These are phyloP conservation scores for Chrysoporthe austroafricana DNA, from an alignment of 2,329 filamentous ascomycete genomes.

Conservation along the genomic window DNA sequence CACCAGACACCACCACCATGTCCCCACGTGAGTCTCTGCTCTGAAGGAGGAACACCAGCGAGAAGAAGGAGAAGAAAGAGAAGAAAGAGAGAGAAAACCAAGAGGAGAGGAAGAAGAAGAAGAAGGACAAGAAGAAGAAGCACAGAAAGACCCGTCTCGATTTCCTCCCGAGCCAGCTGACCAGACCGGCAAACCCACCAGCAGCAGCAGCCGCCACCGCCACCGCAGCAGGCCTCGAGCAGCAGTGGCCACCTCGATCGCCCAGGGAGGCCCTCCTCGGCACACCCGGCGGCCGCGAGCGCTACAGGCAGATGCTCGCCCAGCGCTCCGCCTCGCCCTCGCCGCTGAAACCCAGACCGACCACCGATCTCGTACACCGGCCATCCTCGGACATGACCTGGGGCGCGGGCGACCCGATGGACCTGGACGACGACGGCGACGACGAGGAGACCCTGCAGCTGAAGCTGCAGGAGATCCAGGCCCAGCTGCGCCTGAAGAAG, in stretches of 20 bases:
- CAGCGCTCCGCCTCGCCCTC: slow-evolving; percentile 71
- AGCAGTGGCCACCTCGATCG: slow-evolving; percentile 69
- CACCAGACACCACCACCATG: not conserved
- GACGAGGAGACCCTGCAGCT: slow-evolving; percentile 90
- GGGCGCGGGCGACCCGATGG: slow-evolving; percentile 31
- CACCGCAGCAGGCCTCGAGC: slow-evolving; percentile 44
- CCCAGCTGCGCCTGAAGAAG: slow-evolving; percentile 83
- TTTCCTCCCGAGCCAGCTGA: slow-evolving; percentile 9
- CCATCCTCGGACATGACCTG: slow-evolving; percentile 27
- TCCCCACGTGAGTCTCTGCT: slow-evolving; percentile 9
- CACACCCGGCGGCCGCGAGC: slow-evolving; percentile 79
- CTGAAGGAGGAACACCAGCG: not conserved
- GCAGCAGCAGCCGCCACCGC: not conserved
- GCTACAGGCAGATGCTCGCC: slow-evolving; percentile 69
- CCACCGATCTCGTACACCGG: slow-evolving; percentile 35
- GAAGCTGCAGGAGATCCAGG: slow-evolving; percentile 86
- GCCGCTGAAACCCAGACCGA: slow-evolving; percentile 57
- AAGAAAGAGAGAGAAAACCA: not conserved
- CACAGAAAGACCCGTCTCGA: too few species aligned
- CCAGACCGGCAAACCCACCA: slow-evolving; percentile 26
- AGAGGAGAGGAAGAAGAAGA: not conserved
- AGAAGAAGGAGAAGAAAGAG: not conserved
- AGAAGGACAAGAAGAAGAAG: not conserved
- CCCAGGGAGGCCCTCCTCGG: slow-evolving; percentile 66
- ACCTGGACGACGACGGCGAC: slow-evolving; percentile 60